These are phyloP conservation scores for Blastobotrys raffinosifermentans DNA, from an alignment of 1,139 yeast genomes.

Conservation along the genomic window DNA sequence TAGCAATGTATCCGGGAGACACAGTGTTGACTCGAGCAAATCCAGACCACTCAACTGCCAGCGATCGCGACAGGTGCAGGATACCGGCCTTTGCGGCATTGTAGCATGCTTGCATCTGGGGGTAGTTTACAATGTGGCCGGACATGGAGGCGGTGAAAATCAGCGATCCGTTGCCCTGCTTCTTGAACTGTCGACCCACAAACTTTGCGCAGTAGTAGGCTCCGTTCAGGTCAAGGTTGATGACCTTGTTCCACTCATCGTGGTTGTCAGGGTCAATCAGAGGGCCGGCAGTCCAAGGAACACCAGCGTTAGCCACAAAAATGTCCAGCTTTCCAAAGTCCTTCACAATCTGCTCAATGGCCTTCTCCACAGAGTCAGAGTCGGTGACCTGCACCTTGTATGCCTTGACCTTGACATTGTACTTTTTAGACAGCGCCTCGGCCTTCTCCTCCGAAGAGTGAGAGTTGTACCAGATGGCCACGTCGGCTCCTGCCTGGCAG, in stretches of 20 bases:
- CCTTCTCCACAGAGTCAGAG: conserved; percentile 50
- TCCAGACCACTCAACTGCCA: conserved; percentile 87
- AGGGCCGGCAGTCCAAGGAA: conserved; percentile 77
- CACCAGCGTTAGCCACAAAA: conserved; percentile 88
- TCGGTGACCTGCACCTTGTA: conserved; percentile 67
- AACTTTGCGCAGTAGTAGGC: conserved; percentile 69
- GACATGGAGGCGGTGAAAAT: conserved; percentile 88
- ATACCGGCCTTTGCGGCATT: conserved; percentile 90
- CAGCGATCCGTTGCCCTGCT: conserved; percentile 66
- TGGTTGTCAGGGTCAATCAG: conserved; percentile 53
- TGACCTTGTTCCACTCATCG: conserved; percentile 59
- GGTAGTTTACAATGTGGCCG: conserved; percentile 81
- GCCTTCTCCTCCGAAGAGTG: conserved; percentile 60
- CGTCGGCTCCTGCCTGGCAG: conserved; percentile 89
- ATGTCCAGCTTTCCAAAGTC: conserved; percentile 79
- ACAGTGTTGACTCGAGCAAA: conserved; percentile 83
- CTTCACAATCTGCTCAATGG: conserved; percentile 51
- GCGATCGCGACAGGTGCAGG: conserved; percentile 68
- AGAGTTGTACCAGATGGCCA: conserved; percentile 76
- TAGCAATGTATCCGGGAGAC: conserved; percentile 81
- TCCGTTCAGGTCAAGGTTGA: conserved; percentile 68
- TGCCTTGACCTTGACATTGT: conserved; percentile 63
- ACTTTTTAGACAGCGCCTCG: conserved; percentile 48
- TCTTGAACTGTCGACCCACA: conserved; percentile 66
- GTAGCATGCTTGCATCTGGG: conserved; percentile 84